Conservation (phyloP, 2,329 filamentous ascomycete species). For the Cordyceps farinosa region DNA sequence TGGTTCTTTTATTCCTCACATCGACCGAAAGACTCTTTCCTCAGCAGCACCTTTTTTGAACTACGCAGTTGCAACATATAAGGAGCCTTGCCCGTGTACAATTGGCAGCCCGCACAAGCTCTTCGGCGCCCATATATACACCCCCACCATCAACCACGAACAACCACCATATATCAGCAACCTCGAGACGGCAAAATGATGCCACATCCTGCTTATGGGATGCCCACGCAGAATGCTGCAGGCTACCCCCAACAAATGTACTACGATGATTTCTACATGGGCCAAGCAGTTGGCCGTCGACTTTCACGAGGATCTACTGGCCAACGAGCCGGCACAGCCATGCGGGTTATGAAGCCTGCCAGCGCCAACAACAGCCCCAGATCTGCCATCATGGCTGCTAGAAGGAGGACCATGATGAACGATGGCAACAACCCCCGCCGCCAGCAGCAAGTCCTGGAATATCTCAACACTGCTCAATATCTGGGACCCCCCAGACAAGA, state of each 20-base stretch:
- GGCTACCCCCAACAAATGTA: constrained; percentile 31
- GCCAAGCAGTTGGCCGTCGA: constrained; percentile 47
- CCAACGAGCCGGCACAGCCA: constrained; percentile 47
- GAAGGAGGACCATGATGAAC: constrained; percentile 56
- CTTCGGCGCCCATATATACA: neutral
- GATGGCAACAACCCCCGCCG: constrained; percentile 44
- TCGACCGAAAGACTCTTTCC: neutral
- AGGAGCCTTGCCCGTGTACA: neutral
- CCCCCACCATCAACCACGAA: constrained; percentile 12
- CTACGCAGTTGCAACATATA: neutral
- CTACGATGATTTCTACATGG: constrained; percentile 49
- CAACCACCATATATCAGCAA: constrained; percentile 2
- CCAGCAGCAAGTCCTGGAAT: constrained; percentile 46
- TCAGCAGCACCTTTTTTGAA: neutral
- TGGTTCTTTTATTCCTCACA: neutral
- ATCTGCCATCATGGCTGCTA: constrained; percentile 43
- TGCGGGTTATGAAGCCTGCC: constrained; percentile 61
- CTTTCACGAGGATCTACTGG: constrained; percentile 48
- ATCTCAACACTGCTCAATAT: constrained; percentile 29
- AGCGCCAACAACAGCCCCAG: constrained; percentile 69
- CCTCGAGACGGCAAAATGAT: constrained; percentile 15
- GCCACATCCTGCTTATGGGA: constrained; percentile 18
- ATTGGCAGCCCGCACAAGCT: neutral
- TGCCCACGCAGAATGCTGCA: constrained; percentile 13
- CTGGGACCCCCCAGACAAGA: constrained; percentile 19